Evolutionary conservation across 768 basidiomycete genomes (phyloP).

Genomic region (Boletus reticuloceps): DNA sequence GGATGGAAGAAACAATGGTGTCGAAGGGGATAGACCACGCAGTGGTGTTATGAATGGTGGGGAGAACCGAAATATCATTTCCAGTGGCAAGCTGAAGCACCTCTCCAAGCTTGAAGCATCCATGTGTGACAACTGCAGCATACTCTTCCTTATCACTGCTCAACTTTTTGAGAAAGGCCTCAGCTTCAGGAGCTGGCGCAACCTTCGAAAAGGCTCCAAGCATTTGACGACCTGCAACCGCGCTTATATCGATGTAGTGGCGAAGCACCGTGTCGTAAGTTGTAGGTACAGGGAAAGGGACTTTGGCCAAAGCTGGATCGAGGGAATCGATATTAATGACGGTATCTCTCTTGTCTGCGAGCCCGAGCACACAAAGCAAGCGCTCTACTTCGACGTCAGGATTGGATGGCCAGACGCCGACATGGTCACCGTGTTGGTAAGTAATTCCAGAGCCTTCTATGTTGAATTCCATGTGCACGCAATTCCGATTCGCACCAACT

Average conservation of each 20-base stretch:
- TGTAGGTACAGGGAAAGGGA: constrained; percentile 97
- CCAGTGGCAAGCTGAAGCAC: constrained; percentile 89
- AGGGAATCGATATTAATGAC: constrained; percentile 95
- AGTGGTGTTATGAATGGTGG: constrained; percentile 74
- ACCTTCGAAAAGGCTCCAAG: constrained; percentile 85
- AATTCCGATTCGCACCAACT: constrained; percentile 73
- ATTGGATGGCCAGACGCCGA: constrained; percentile 97
- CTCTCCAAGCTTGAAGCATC: constrained; percentile 91
- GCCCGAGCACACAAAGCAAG: constrained; percentile 80
- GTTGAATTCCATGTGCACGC: constrained; percentile 91
- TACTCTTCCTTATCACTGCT: constrained; percentile 90
- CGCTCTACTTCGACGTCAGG: constrained; percentile 89
- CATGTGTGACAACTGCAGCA: constrained; percentile 66
- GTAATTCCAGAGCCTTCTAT: constrained; percentile 94
- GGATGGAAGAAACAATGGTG: constrained; percentile 89
- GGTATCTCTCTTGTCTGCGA: constrained; percentile 74
- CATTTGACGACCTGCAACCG: constrained; percentile 91
- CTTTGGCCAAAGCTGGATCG: constrained; percentile 96
- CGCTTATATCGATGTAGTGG: constrained; percentile 96
- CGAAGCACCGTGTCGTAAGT: constrained; percentile 92
- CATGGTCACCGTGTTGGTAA: constrained; percentile 99
- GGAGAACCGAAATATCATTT: constrained; percentile 57
- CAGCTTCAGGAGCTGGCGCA: constrained; percentile 79
- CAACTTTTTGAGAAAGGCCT: constrained; percentile 67
- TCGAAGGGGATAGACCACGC: constrained; percentile 95